A percentile compares a stretch with the other conserved stretches of the same genome.
Evolutionary conservation across 495 filamentous ascomycete genomes (phyloP).

Genomic region (Xylaria nigripes): DNA sequence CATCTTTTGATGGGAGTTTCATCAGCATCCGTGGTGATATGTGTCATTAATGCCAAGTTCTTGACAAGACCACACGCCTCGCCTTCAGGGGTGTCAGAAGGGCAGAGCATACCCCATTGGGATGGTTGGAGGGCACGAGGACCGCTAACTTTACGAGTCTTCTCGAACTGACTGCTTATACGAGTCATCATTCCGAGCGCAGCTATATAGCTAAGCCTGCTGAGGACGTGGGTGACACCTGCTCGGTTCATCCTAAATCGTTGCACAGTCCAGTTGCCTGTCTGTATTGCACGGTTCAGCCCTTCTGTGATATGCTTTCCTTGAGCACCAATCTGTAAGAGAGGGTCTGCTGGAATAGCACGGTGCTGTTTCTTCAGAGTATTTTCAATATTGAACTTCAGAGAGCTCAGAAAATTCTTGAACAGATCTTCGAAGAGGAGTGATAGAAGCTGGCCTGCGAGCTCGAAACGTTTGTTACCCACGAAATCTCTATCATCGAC

Average conservation of each 20-base stretch:
- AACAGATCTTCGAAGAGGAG: constrained; percentile 95
- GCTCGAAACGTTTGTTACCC: constrained; percentile 90
- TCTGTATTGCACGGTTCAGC: constrained; percentile 88
- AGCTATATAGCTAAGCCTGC: constrained; percentile 89
- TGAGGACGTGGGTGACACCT: constrained; percentile 93
- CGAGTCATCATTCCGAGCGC: constrained; percentile 99
- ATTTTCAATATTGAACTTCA: constrained; percentile 89
- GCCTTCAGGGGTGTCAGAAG: constrained; percentile 95
- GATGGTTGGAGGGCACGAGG: constrained; percentile 93
- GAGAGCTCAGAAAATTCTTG: constrained; percentile 80
- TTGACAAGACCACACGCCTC: constrained; percentile 97
- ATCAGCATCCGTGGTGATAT: constrained; percentile 93
- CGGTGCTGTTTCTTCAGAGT: constrained; percentile 83
- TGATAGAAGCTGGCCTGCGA: constrained; percentile 91
- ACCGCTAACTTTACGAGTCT: constrained; percentile 90
- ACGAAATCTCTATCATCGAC: constrained; percentile 97
- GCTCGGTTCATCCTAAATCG: constrained; percentile 98
- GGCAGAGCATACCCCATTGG: constrained; percentile 95
- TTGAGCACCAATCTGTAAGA: constrained; percentile 64
- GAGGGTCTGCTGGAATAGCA: constrained; percentile 77
- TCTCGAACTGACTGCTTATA: constrained; percentile 97
- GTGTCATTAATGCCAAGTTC: constrained; percentile 97
- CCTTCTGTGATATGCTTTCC: constrained; percentile 77
- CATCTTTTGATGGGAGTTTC: constrained; percentile 77
- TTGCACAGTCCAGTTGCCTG: constrained; percentile 94